Evolutionary conservation across 352 stramenopile species (phyloP).

Genomic region (Aphanomyces invadans): DNA sequence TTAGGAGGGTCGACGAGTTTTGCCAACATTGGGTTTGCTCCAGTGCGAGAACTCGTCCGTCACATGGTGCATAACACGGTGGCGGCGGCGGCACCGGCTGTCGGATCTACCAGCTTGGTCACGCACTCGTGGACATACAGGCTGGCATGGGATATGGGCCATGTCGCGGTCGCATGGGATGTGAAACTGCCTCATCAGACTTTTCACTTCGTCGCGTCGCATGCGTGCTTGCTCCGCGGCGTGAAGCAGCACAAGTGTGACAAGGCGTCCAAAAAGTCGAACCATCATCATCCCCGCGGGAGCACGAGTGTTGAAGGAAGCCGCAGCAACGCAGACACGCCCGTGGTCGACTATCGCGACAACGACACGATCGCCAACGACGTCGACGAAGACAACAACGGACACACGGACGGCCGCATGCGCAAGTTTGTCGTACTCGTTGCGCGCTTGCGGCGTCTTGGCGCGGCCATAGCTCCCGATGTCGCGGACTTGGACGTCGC

Average conservation of each 20-base stretch:
- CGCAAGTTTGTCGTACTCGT: not conserved
- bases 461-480: not conserved
- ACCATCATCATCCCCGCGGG: no score
- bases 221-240: not conserved
- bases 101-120: not conserved
- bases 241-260: not conserved
- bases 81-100: not conserved
- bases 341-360: not conserved
- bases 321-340: not conserved
- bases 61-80: conserved; percentile 5
- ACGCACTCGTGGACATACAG: not conserved
- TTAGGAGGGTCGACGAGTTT: not conserved
- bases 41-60: not conserved
- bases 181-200: not conserved
- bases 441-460: not conserved
- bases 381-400: not conserved
- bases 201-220: conserved; percentile 7
- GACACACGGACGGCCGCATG: not conserved
- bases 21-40: not conserved
- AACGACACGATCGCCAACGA: not conserved
- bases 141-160: not conserved
- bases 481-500: not conserved
- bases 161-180: conserved; percentile 2
- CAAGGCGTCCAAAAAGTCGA: no score
- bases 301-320: not conserved